A percentile compares a stretch with the other conserved stretches of the same genome.
Evolutionary conservation across 768 basidiomycete species (phyloP).

Genomic region (Paxillus involutus): DNA sequence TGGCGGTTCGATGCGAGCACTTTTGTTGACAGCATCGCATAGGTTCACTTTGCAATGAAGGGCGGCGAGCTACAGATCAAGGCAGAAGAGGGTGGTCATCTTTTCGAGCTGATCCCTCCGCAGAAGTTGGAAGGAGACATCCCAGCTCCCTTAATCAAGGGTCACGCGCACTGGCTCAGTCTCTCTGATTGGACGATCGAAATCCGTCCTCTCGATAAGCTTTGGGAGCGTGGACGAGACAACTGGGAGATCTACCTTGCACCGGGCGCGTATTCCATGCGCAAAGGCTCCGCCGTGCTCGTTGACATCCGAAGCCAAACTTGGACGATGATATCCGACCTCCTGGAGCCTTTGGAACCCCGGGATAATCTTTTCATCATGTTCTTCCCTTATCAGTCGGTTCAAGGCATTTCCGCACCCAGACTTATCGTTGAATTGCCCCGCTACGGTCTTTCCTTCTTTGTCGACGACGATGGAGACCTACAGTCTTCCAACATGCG

Average conservation of each 20-base stretch:
- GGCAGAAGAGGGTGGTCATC: conserved; percentile 10
- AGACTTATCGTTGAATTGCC: conserved; percentile 30
- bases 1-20: neutral
- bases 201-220: conserved; percentile 13
- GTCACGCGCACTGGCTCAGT: conserved; percentile 24
- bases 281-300: conserved; percentile 2
- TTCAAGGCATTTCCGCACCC: neutral
- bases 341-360: conserved; percentile 13
- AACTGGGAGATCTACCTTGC: conserved; percentile 16
- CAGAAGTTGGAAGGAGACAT: conserved; percentile 14
- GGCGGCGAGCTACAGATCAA: conserved; percentile 30
- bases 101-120: conserved; percentile 18
- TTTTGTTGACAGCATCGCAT: conserved; percentile 1
- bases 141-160: conserved; percentile 15
- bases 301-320: conserved; percentile 19
- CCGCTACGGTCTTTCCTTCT: conserved; percentile 37
- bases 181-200: conserved; percentile 12
- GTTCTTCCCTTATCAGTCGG: neutral
- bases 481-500: conserved; percentile 39
- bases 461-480: conserved; percentile 20
- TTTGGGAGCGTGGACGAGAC: conserved; percentile 11
- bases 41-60: conserved; percentile 12
- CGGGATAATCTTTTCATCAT: conserved; percentile 16
- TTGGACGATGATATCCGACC: conserved; percentile 16
- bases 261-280: neutral